phyloP scores from a whole-genome alignment of 352 stramenopile genomes.

The Halophytophthora polymorphica region DNA sequence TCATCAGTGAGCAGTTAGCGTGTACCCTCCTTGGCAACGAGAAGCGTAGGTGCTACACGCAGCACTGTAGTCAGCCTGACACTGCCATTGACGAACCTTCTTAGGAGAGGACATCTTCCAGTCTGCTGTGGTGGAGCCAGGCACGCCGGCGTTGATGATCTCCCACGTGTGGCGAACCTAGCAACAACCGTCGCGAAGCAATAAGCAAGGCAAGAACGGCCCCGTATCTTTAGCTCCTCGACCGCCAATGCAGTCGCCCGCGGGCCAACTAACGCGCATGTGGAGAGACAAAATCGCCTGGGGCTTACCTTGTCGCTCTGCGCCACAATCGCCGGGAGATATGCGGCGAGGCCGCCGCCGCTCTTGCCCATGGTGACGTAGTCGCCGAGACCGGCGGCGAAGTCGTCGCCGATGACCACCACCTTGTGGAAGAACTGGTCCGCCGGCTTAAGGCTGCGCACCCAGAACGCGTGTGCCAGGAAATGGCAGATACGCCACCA shows the following conservation, averaged over 20 bases:
- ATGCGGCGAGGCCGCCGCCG: constrained; percentile 42
- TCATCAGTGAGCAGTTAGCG: no score
- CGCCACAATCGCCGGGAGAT: constrained; percentile 50
- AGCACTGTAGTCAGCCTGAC: neutral
- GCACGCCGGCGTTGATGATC: constrained; percentile 74
- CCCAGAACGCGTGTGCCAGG: constrained; percentile 35
- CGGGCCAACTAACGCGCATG: no score
- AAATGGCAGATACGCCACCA: constrained; percentile 70
- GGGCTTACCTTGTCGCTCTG: constrained; percentile 54
- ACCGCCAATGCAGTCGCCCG: neutral
- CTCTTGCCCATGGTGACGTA: constrained; percentile 57
- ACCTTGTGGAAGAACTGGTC: constrained; percentile 81
- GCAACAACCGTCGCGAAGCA: constrained; percentile 1
- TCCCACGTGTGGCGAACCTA: constrained; percentile 81
- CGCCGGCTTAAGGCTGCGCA: constrained; percentile 45
- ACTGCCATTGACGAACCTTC: constrained; percentile 33
- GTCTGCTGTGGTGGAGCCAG: constrained; percentile 53
- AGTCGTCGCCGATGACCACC: constrained; percentile 83
- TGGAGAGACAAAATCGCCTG: neutral
- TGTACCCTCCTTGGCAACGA: no score
- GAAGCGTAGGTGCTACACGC: no score
- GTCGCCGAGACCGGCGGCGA: constrained; percentile 75
- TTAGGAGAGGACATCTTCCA: constrained; percentile 63
- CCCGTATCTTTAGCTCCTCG: neutral
- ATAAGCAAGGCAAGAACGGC: neutral